These are phyloP conservation scores for Kandelia obovata DNA, from an alignment of 345 rosid species.

Conservation along the genomic window DNA sequence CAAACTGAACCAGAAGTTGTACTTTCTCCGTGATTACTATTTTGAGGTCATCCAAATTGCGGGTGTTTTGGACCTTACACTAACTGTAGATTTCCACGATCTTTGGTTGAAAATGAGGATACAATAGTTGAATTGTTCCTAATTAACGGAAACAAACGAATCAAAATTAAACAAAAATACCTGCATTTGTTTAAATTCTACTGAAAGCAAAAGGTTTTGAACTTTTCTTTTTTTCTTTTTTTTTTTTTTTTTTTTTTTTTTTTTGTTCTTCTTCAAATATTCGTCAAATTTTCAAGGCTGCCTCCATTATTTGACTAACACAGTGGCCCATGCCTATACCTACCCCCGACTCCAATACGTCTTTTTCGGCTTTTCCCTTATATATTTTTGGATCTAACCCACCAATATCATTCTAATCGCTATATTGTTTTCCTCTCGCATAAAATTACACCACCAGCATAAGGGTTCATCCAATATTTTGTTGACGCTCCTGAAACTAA, in stretches of 20 bases:
- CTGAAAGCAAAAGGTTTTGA: constrained; percentile 26
- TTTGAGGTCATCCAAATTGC: constrained; percentile 14
- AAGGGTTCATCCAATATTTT: not conserved
- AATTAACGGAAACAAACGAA: not conserved
- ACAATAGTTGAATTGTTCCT: not conserved
- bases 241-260: not conserved
- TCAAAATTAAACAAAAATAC: not conserved
- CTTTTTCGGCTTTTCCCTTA: not conserved
- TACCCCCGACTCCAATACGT: not conserved
- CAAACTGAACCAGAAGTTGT: not conserved
- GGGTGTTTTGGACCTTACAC: constrained; percentile 3
- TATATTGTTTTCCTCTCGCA: not conserved
- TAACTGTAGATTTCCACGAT: not conserved
- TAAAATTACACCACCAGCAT: not conserved
- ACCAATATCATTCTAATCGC: not conserved
- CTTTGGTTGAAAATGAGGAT: not conserved
- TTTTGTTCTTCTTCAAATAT: constrained; percentile 5
- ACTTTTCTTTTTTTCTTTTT: not conserved
- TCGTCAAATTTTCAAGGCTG: not conserved
- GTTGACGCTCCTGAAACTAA: not conserved
- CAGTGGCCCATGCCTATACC: not conserved
- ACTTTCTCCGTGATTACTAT: constrained; percentile 34
- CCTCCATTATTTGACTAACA: too few relatives aligned
- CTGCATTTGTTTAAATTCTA: not conserved
- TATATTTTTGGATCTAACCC: constrained; percentile 1